These are phyloP conservation scores for Mycena leptocephala DNA, from an alignment of 768 basidiomycete species.

Conservation along the genomic window DNA sequence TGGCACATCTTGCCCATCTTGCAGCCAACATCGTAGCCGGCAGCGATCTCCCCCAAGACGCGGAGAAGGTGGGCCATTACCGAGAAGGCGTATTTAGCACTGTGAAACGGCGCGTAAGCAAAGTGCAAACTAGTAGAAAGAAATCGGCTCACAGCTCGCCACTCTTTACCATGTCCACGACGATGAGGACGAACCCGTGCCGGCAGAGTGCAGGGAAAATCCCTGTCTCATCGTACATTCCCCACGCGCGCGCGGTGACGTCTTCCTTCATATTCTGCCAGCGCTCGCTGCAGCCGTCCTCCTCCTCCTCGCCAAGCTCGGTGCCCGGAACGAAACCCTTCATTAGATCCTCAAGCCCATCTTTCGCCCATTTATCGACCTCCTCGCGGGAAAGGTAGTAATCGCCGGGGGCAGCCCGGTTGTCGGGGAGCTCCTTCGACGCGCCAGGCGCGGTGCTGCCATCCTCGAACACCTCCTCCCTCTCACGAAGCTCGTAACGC, in stretches of 20 bases:
- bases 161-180: slow-evolving; percentile 52
- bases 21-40: too few species aligned
- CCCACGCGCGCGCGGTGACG: slow-evolving; percentile 45
- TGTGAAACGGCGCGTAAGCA: neutral
- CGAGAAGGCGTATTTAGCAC: slow-evolving; percentile 12
- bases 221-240: slow-evolving; percentile 54
- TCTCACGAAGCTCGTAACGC: neutral
- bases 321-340: neutral
- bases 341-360: too few species aligned
- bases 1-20: slow-evolving; percentile 19
- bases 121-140: neutral
- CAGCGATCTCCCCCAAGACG: slow-evolving; percentile 21
- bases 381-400: neutral
- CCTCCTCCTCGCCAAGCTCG: slow-evolving; percentile 19
- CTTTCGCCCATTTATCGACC: neutral
- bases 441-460: slow-evolving; percentile 13
- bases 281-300: slow-evolving; percentile 40
- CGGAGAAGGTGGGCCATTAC: too few species aligned
- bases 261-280: slow-evolving; percentile 42
- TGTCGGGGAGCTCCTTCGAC: slow-evolving; percentile 43
- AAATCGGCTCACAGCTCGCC: slow-evolving; percentile 53
- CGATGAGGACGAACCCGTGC: slow-evolving; percentile 49
- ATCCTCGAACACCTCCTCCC: neutral
- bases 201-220: slow-evolving; percentile 54
- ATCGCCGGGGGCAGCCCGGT: neutral